These are phyloP conservation scores for Alternaria novae-zelandiae DNA, from an alignment of 2,329 filamentous ascomycete genomes.

Conservation along the genomic window DNA sequence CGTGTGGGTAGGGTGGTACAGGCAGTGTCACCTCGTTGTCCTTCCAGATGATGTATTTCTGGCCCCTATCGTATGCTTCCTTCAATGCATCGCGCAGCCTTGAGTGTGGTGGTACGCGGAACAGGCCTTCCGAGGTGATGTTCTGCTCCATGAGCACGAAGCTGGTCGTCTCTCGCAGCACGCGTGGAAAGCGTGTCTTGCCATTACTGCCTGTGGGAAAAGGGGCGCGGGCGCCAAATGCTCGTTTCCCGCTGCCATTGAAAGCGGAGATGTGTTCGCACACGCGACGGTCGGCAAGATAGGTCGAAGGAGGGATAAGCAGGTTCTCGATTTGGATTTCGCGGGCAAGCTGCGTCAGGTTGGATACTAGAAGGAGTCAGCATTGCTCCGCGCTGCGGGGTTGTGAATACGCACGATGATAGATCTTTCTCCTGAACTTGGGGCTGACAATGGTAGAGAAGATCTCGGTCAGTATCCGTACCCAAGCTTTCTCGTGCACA, in stretches of 20 bases:
- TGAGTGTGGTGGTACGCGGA: slow-evolving; percentile 60
- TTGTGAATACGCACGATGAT: slow-evolving; percentile 54
- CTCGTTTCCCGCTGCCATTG: slow-evolving; percentile 54
- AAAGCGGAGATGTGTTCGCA: slow-evolving; percentile 56
- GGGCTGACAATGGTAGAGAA: slow-evolving; percentile 64
- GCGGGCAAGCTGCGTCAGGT: slow-evolving; percentile 56
- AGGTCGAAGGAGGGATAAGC: slow-evolving; percentile 61
- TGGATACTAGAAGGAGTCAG: slow-evolving; percentile 52
- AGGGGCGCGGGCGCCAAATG: slow-evolving; percentile 56
- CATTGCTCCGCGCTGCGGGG: not conserved
- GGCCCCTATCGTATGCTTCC: slow-evolving; percentile 63
- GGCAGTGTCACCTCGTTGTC: slow-evolving; percentile 48
- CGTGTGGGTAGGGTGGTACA: slow-evolving; percentile 39
- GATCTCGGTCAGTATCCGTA: slow-evolving; percentile 61
- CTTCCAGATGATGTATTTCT: slow-evolving; percentile 62
- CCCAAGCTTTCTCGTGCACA: slow-evolving; percentile 64
- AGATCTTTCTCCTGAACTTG: slow-evolving; percentile 64
- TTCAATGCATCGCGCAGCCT: slow-evolving; percentile 58
- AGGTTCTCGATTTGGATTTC: slow-evolving; percentile 60
- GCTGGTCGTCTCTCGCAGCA: slow-evolving; percentile 60
- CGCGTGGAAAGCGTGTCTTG: slow-evolving; percentile 57
- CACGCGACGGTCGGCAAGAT: slow-evolving; percentile 61
- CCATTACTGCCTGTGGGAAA: slow-evolving; percentile 55
- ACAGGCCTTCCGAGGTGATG: slow-evolving; percentile 59
- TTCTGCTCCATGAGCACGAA: slow-evolving; percentile 59